phyloP scores from a whole-genome alignment of 192 early-diverging fungal species.

The Chytriomyces confervae region DNA sequence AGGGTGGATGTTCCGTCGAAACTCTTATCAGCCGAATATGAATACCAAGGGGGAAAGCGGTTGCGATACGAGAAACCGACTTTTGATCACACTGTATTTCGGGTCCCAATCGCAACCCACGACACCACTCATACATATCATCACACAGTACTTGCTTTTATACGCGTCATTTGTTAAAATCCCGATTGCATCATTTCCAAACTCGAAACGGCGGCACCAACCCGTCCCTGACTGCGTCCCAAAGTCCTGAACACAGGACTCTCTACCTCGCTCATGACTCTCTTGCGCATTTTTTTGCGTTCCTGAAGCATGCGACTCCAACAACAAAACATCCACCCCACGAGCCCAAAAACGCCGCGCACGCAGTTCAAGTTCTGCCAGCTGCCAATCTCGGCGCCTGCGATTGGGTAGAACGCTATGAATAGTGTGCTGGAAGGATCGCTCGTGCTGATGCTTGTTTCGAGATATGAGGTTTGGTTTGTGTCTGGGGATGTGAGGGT shows the following conservation, averaged over 20 bases:
- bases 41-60: too few species aligned
- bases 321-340: slow-evolving; percentile 35
- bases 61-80: too few species aligned
- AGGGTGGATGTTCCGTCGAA: too few species aligned
- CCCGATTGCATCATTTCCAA: too few species aligned
- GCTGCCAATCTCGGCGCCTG: slow-evolving; percentile 16
- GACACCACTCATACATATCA: too few species aligned
- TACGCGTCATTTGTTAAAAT: too few species aligned
- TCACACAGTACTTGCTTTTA: too few species aligned
- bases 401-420: slow-evolving; percentile 7
- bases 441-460: too few species aligned
- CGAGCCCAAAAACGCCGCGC: slow-evolving; percentile 19
- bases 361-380: slow-evolving; percentile 32
- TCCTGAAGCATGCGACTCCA: slow-evolving; percentile 12
- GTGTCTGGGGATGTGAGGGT: neutral
- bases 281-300: neutral
- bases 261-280: neutral
- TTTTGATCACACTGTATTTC: too few species aligned
- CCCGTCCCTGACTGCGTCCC: neutral
- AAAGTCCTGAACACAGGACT: slow-evolving; percentile 26
- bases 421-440: neutral
- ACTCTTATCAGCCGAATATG: too few species aligned
- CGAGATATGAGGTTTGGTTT: neutral
- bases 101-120: too few species aligned
- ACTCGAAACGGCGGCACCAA: neutral